Base-by-base conservation (phyloP, 192 early-diverging fungal species). In the Podila epigama region DNA sequence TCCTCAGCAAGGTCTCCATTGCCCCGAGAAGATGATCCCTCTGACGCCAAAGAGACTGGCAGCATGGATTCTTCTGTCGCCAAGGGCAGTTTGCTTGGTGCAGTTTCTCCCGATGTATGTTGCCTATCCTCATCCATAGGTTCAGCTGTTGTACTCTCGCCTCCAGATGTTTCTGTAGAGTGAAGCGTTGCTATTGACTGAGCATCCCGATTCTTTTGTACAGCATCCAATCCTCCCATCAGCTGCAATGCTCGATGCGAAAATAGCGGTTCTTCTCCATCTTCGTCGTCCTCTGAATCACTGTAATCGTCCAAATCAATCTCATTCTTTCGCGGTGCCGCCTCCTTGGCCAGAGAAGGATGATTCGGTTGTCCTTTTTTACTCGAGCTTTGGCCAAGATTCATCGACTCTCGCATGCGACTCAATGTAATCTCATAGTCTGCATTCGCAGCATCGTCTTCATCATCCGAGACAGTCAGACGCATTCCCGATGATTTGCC, bases 191-290 rank as follows among this genome's bases (percentile, higher is more conserved):
- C 29, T 65, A 25, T 42, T 29, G 35, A 12, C 39, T 2, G 31
- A 34, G n/a, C 10, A 16, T 42, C 28, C 32, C 16, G 25, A 11
- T 8, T n/a, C 16, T 42, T 25, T 16, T 60, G 51, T 3, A 27
- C 11, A 27, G 58, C 41, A 12, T 60, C 48, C 25, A 66, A 18
- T 1, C 36, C 60, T 31, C 66, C 61, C 56, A 77, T 77, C 66
- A 77, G 58, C 39, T 64, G n/a, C 37, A 77, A 16, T 28, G 73
- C 73, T 12, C 73, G 60, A 53, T 77, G 65, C 15, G 73, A 64
- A 29, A 77, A 77, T 34, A 77, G 27, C 11, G 73, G 73, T 18
- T 31, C 73, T 16, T 77, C 73, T 12, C 63, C 65, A 40, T 75
- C 73, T 16, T 77, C 66, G 0, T 77, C 73, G 1, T 77, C 71